phyloP scores from a whole-genome alignment of 2,329 filamentous ascomycete genomes.

The Alternaria sp. region DNA sequence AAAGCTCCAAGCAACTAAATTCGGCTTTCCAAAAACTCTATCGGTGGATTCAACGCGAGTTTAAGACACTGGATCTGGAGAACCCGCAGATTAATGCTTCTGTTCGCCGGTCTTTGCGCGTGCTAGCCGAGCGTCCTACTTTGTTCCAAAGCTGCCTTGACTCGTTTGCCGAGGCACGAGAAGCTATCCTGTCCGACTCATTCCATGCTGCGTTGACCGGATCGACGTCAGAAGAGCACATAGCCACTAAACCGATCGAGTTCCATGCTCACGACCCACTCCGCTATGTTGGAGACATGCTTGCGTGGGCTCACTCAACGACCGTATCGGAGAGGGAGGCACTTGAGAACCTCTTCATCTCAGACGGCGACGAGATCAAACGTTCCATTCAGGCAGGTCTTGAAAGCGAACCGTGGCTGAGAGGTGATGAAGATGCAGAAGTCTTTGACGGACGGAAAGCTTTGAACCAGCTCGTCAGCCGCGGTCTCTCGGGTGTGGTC shows the following conservation, averaged over 20 bases:
- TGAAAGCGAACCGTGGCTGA: conserved; percentile 84
- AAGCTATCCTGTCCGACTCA: conserved; percentile 84
- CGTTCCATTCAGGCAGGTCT: conserved; percentile 81
- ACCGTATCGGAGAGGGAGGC: conserved; percentile 94
- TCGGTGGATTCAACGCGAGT: conserved; percentile 92
- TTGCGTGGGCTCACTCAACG: conserved; percentile 94
- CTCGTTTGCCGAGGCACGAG: conserved; percentile 88
- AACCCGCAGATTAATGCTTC: conserved; percentile 90
- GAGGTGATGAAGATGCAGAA: conserved; percentile 61
- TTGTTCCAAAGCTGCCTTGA: conserved; percentile 94
- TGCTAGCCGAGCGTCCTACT: conserved; percentile 86
- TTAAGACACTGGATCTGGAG: conserved; percentile 90
- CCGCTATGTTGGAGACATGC: conserved; percentile 94
- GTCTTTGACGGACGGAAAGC: conserved; percentile 83
- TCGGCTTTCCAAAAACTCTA: conserved; percentile 94
- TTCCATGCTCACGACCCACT: conserved; percentile 90
- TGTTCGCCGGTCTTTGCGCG: conserved; percentile 82
- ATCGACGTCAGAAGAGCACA: conserved; percentile 65
- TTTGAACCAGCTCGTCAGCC: conserved; percentile 84
- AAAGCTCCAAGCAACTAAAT: conserved; percentile 86
- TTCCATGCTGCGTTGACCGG: conserved; percentile 91
- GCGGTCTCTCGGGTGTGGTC: conserved; percentile 81
- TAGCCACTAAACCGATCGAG: conserved; percentile 82
- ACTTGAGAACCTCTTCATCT: conserved; percentile 88
- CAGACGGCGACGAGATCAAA: conserved; percentile 87